These are phyloP conservation scores for Puya raimondii DNA, from an alignment of 176 grass and related monocot species.

Conservation along the genomic window DNA sequence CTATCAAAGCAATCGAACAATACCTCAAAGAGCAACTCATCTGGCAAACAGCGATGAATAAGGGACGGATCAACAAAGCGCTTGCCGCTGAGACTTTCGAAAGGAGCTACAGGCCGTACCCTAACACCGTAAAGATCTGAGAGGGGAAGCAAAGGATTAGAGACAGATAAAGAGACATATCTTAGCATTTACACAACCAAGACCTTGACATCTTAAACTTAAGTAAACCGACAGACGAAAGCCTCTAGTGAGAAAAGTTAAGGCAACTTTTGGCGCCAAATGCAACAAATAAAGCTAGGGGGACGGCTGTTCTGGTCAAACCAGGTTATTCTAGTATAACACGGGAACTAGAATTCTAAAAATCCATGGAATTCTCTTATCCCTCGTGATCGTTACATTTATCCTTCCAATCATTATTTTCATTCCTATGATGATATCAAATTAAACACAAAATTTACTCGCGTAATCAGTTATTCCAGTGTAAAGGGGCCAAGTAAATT, in stretches of 20 bases:
- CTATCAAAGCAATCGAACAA: conserved; percentile 8
- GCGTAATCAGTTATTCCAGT: too few relatives aligned
- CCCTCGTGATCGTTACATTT: too few relatives aligned
- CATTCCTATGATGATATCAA: too few relatives aligned
- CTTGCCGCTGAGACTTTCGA: conserved; percentile 56
- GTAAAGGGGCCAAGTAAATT: too few relatives aligned
- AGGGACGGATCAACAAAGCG: conserved; percentile 63
- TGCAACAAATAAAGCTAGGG: background rate
- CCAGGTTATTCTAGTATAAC: too few relatives aligned
- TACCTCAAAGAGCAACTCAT: conserved; percentile 83
- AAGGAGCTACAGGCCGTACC: conserved; percentile 54
- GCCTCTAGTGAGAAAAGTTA: background rate
- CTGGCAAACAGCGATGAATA: conserved; percentile 73
- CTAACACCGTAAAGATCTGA: conserved; percentile 87
- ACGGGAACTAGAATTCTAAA: too few relatives aligned
- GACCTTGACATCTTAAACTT: too few relatives aligned
- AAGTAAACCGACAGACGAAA: background rate
- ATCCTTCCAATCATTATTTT: too few relatives aligned
- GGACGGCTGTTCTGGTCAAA: background rate
- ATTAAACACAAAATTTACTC: too few relatives aligned
- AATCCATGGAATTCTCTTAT: too few relatives aligned
- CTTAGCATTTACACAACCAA: background rate
- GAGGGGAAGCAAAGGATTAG: conserved; percentile 12
- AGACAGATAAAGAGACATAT: background rate
- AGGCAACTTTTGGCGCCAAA: background rate